Percentiles rank a stretch among this genome's conserved stretches.
phyloP scores from a whole-genome alignment of 768 basidiomycete species.

The Rubroboletus satanas region DNA sequence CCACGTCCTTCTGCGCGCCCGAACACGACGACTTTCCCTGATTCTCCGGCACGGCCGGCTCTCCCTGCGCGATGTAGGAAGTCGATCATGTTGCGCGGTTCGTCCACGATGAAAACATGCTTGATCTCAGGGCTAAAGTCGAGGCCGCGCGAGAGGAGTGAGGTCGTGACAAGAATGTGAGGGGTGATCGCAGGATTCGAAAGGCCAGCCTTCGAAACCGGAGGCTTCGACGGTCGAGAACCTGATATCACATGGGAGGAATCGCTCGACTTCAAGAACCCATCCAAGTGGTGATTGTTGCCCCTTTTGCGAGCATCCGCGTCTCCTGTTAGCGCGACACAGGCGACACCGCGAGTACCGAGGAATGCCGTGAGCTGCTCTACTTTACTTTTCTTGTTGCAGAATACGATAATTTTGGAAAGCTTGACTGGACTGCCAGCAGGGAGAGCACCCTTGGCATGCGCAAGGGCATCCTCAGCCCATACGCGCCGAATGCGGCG shows the following conservation, averaged over 20 bases:
- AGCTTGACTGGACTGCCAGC: constrained; percentile 30
- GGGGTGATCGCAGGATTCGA: constrained; percentile 38
- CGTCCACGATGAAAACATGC: constrained; percentile 84
- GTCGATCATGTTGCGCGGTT: constrained; percentile 86
- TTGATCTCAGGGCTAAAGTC: constrained; percentile 78
- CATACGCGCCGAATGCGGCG: constrained; percentile 70
- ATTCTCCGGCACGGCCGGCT: constrained; percentile 67
- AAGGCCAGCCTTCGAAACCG: constrained; percentile 8
- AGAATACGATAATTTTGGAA: constrained; percentile 78
- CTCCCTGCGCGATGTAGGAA: constrained; percentile 90
- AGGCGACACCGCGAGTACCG: constrained; percentile 55
- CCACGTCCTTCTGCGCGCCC: constrained; percentile 67
- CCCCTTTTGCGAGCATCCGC: constrained; percentile 58
- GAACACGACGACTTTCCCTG: constrained; percentile 73
- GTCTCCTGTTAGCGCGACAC: constrained; percentile 61
- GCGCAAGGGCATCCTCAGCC: constrained; percentile 53
- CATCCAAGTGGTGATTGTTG: constrained; percentile 71
- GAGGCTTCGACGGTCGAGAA: not conserved
- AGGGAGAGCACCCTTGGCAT: constrained; percentile 24
- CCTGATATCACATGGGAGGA: not conserved
- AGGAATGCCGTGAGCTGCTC: constrained; percentile 58
- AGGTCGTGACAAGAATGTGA: constrained; percentile 83
- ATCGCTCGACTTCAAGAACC: constrained; percentile 51
- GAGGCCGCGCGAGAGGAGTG: constrained; percentile 83
- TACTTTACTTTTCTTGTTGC: constrained; percentile 72